Percentiles rank a stretch among this genome's conserved stretches.
These are phyloP conservation scores for Nemania sp. DNA, from an alignment of 2,329 filamentous ascomycete genomes.

Conservation along the genomic window DNA sequence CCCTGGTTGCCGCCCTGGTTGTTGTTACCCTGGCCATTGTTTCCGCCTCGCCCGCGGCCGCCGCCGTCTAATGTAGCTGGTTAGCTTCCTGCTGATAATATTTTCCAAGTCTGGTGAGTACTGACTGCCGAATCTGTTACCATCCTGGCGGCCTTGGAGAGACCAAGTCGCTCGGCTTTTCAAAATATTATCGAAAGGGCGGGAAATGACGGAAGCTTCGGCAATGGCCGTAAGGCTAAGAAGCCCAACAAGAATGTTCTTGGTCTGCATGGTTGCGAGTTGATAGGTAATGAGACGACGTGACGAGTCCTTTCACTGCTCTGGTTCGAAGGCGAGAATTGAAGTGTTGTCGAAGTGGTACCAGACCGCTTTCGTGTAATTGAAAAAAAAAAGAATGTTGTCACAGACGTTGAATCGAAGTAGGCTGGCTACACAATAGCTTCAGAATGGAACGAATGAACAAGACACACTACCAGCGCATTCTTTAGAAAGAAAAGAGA, in stretches of 20 bases:
- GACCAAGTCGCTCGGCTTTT: conserved; percentile 38
- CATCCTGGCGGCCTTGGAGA: conserved; percentile 49
- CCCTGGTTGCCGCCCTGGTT: conserved; percentile 19
- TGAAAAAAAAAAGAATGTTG: conserved; percentile 49
- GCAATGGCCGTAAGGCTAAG: conserved; percentile 51
- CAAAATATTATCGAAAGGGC: conserved; percentile 43
- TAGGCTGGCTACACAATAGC: conserved; percentile 42
- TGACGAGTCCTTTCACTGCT: conserved; percentile 26
- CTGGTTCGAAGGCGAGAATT: conserved; percentile 31
- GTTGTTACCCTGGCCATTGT: conserved; percentile 28
- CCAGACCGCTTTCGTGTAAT: conserved; percentile 54
- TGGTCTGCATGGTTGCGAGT: conserved; percentile 53
- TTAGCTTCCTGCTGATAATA: background rate
- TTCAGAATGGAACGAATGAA: conserved; percentile 54
- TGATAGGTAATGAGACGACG: conserved; percentile 25
- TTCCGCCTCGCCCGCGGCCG: background rate
- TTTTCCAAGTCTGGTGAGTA: background rate
- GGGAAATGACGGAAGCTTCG: conserved; percentile 51
- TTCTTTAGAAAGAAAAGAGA: conserved; percentile 39
- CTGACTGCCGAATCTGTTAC: conserved; percentile 28
- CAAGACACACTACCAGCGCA: conserved; percentile 55
- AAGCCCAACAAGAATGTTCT: conserved; percentile 54
- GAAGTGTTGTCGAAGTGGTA: conserved; percentile 48
- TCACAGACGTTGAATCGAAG: conserved; percentile 49
- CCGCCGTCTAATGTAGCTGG: conserved; percentile 5